Evolutionary conservation across 768 basidiomycete species (phyloP), one percentile per base, ranked within the genome.

Genomic region (Sporobolomyces phaffii): DNA sequence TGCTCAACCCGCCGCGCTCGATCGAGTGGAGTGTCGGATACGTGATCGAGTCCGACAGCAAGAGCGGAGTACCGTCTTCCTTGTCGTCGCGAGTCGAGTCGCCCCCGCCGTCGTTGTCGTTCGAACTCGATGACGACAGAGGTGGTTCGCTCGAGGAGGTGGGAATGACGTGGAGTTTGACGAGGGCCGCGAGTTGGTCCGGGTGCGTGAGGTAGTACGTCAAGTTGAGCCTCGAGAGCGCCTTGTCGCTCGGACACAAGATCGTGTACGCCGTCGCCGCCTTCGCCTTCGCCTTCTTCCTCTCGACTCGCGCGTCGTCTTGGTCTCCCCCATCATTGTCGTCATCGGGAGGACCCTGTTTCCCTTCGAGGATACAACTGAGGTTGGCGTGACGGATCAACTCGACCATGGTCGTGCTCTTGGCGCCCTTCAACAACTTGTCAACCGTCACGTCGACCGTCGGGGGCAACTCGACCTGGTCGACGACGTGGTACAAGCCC

Each of bases 301-400:
- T n/a, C n/a, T n/a, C n/a, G 81, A 5, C 97, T 77, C 3, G 91
- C 92, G 87, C 91, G 96, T 9, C 85, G 84, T 36, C 28, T 8
- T 47, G 49, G 18, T 56, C 47, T 20, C 54, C 52, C 24, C 67
- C 53, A 66, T 48, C 72, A 29, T 50, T 60, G 33, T 48, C 33
- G 51, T 47, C 9, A 86, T 88, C 29, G 5, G 38, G 36, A 8
- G 70, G 69, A n/a, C n/a, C n/a, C 28, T 78, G 76, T 56, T 72
- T 44, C n/a, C 93, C 94, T 70, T 97, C 87, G 61, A 97, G 79
- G 41, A 96, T 79, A 92, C 93, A 97, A 41, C 87, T 88, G 64
- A 96, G 84, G 14, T 91, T 91, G 2, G 90, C 91, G 73, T 87
- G 88, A 62, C 83, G 80, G 65, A 96, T 82, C 74, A 99, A 77